Evolutionary conservation across 2,329 filamentous ascomycete genomes (phyloP).

Genomic region (Penicillium aurantiogriseum): DNA sequence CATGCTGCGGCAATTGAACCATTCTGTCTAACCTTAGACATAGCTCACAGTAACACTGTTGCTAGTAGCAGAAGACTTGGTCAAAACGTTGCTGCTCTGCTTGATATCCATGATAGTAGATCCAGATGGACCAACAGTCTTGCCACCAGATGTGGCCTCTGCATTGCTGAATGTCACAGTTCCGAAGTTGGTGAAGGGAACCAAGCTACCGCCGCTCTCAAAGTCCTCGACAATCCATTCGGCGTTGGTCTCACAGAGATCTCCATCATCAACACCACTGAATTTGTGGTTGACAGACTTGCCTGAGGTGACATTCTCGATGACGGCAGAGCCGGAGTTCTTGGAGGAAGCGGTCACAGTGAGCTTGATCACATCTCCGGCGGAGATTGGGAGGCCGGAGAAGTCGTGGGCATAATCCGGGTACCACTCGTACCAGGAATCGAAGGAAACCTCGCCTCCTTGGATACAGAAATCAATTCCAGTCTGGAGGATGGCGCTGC

Average conservation of each 20-base stretch:
- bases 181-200: constrained; percentile 49
- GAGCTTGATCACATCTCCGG: constrained; percentile 44
- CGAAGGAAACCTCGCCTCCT: constrained; percentile 43
- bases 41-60: background rate
- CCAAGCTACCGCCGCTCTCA: constrained; percentile 35
- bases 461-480: constrained; percentile 55
- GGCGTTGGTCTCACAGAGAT: constrained; percentile 55
- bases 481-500: constrained; percentile 54
- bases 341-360: constrained; percentile 43
- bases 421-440: constrained; percentile 62
- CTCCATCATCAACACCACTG: constrained; percentile 34
- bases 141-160: constrained; percentile 30
- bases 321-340: constrained; percentile 41
- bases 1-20: background rate
- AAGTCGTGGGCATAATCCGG: constrained; percentile 56
- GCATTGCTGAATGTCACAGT: constrained; percentile 47
- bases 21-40: background rate
- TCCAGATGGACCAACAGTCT: constrained; percentile 34
- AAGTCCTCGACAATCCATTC: constrained; percentile 63
- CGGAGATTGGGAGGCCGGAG: constrained; percentile 42
- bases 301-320: constrained; percentile 52
- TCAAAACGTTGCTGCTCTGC: constrained; percentile 39
- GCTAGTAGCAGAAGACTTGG: constrained; percentile 17
- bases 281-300: constrained; percentile 52
- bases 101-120: constrained; percentile 47